Evolutionary conservation across 257 asterid species (phyloP).

Genomic region (Nicotiana sylvestris): DNA sequence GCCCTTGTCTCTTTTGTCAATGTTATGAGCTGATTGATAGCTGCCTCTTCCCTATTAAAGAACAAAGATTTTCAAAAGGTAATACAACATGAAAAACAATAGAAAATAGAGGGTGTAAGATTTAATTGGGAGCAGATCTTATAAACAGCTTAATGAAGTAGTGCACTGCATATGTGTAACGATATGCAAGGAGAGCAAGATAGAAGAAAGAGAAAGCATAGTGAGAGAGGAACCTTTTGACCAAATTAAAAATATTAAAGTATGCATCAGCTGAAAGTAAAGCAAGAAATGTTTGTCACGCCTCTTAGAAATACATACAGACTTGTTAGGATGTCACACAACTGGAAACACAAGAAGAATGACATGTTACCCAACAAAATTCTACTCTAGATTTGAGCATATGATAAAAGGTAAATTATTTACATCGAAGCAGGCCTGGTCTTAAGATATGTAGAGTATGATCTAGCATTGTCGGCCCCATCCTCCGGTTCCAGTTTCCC

Average conservation of each 20-base stretch:
- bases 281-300: neutral
- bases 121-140: neutral
- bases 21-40: slow-evolving; percentile 67
- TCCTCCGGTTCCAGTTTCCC: slow-evolving; percentile 26
- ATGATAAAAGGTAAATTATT: slow-evolving; percentile 3
- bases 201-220: neutral
- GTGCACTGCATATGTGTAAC: neutral
- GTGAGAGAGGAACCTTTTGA: neutral
- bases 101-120: neutral
- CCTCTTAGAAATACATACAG: neutral
- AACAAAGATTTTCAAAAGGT: slow-evolving; percentile 3
- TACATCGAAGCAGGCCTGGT: slow-evolving; percentile 87
- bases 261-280: neutral
- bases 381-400: neutral
- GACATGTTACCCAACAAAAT: neutral
- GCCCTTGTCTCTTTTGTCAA: slow-evolving; percentile 53
- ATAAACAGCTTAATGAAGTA: neutral
- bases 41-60: slow-evolving; percentile 78
- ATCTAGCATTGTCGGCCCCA: slow-evolving; percentile 44
- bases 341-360: neutral
- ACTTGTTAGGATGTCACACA: neutral
- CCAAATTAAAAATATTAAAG: neutral
- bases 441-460: slow-evolving; percentile 79
- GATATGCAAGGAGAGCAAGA: neutral
- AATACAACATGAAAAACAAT: neutral